Percentiles rank a stretch among this genome's conserved stretches.
Evolutionary conservation across 1,284 basidiomycete species (phyloP).

Genomic region (Hypsizygus ulmarius): DNA sequence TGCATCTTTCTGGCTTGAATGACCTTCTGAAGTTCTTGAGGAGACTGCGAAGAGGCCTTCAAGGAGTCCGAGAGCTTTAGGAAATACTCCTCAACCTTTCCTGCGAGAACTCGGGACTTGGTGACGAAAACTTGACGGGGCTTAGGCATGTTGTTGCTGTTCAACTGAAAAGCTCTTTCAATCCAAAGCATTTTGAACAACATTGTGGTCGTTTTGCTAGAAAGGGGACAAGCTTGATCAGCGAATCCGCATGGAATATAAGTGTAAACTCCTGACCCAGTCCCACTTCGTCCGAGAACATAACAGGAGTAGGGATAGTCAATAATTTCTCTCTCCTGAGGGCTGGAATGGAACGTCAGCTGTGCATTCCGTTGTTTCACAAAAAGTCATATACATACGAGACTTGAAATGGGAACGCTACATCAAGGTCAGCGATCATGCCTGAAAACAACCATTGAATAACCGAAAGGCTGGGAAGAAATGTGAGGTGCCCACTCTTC

Average conservation of each 20-base stretch:
- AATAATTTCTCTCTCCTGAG: conserved; percentile 59
- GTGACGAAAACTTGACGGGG: conserved; percentile 74
- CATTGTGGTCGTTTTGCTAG: conserved; percentile 74
- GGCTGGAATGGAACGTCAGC: conserved; percentile 32
- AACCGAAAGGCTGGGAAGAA: not conserved
- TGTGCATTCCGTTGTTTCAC: not conserved
- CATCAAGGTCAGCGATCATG: conserved; percentile 44
- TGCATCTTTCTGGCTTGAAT: conserved; percentile 23
- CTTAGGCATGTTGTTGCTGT: conserved; percentile 31
- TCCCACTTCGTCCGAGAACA: conserved; percentile 70
- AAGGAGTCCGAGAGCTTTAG: conserved; percentile 49
- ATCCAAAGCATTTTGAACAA: conserved; percentile 71
- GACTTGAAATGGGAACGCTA: conserved; percentile 45
- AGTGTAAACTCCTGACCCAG: conserved; percentile 49
- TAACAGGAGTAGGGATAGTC: conserved; percentile 61
- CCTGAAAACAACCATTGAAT: conserved; percentile 11
- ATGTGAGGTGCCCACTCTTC: conserved; percentile 30
- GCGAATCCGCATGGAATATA: not conserved
- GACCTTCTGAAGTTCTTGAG: conserved; percentile 44
- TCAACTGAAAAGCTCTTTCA: conserved; percentile 47
- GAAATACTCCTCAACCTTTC: conserved; percentile 67
- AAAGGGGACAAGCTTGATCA: conserved; percentile 11
- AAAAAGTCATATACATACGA: conserved; percentile 25
- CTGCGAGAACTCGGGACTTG: conserved; percentile 61
- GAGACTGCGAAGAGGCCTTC: conserved; percentile 36